phyloP scores from a whole-genome alignment of 2,329 filamentous ascomycete genomes.

The Alternaria panax region DNA sequence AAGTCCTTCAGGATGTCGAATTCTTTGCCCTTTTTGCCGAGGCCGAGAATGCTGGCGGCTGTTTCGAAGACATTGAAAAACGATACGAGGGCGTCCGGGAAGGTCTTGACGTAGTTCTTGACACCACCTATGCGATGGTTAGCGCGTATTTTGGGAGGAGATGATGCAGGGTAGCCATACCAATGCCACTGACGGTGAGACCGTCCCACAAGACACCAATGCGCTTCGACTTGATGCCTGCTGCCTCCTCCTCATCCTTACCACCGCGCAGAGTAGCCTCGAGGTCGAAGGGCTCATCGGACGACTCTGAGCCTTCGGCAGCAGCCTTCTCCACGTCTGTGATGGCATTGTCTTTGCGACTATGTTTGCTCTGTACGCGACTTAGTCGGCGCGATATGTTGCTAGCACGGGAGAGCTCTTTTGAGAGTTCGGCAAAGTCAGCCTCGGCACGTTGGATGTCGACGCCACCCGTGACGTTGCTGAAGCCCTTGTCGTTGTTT shows the following conservation, averaged over 20 bases:
- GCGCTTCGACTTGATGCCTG: constrained; percentile 81
- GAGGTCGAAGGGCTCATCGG: constrained; percentile 71
- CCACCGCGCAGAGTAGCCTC: constrained; percentile 76
- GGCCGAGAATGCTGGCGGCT: constrained; percentile 67
- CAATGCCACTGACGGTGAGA: constrained; percentile 77
- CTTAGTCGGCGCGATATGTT: constrained; percentile 48
- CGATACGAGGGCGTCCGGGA: constrained; percentile 76
- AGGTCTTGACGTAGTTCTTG: constrained; percentile 75
- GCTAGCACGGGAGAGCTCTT: constrained; percentile 53
- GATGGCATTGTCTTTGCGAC: constrained; percentile 42
- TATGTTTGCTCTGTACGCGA: constrained; percentile 57
- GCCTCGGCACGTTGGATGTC: constrained; percentile 72
- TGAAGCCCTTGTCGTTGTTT: constrained; percentile 29
- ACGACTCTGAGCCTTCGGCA: constrained; percentile 41
- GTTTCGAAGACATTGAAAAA: constrained; percentile 79
- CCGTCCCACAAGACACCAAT: constrained; percentile 77
- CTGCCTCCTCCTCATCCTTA: constrained; percentile 73
- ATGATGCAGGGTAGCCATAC: constrained; percentile 39
- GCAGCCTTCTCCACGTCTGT: constrained; percentile 67
- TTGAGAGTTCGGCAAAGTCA: constrained; percentile 72
- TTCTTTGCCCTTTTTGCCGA: constrained; percentile 72
- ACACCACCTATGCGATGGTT: constrained; percentile 56
- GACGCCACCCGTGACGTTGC: constrained; percentile 50
- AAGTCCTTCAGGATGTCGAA: constrained; percentile 78
- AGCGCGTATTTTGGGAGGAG: neutral